Evolutionary conservation across 148 eudicot species (phyloP), one percentile per base, ranked within the genome.

Genomic region (Rhododendron kiyosumense): DNA sequence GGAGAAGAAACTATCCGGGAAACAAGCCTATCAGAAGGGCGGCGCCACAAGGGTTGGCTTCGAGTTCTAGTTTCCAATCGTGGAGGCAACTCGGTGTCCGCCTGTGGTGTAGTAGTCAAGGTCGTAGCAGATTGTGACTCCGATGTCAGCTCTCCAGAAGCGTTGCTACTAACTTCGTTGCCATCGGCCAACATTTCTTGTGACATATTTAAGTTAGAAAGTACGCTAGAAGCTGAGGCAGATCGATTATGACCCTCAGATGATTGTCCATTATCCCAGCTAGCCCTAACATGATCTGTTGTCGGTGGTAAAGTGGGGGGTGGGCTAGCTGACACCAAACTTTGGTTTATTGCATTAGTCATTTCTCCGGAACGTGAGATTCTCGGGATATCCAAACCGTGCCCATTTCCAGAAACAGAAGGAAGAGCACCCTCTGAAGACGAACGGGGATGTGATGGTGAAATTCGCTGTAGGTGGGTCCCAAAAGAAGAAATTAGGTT

Each of bases 391-490:
- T 69, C 75, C 75, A 89, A 81, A 7, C 82, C 90, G 79, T 88
- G 87, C 36, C 92, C 94, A 86, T 91, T 91, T 74, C 86, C 90
- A 86, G 84, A 83, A 34, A 76, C 76, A 57, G 75, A 89, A 63
- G 91, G 86, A 81, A 90, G 89, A 69, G 95, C 90, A 88, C 91
- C 94, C 52, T 94, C 97, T 9, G 94, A 92, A 85, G 91, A 89
- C 63, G 96, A 92, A 45, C 89, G 94, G 9, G 93, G 92, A 90
- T 93, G 94, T 80, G 88, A 88, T 51, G 96, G 90, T 81, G 94
- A 92, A 81, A 88, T 65, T 81, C 82, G 86, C 78, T 87, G 89
- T 15, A 82, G 90, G 74, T 30, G 91, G 85, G 84, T 65, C 81
- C 89, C 92, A 88, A 88, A 86, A 34, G 96, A 92, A 78, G 92